These are phyloP conservation scores for Blechomonas ayalai DNA, from an alignment of 208 protist species.

Conservation along the genomic window DNA sequence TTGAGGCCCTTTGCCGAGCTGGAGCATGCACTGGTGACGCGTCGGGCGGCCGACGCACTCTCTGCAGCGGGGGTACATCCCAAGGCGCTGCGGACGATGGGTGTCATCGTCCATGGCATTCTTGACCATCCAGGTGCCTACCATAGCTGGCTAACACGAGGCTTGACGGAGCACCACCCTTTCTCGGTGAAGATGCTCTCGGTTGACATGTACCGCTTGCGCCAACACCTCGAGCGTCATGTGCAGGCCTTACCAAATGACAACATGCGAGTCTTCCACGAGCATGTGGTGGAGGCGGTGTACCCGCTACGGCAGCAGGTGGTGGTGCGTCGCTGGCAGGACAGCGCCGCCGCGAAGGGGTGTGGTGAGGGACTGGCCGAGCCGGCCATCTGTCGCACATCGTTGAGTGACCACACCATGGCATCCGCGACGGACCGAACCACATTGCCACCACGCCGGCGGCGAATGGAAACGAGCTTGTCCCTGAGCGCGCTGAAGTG, in stretches of 20 bases:
- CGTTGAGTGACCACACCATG: not conserved
- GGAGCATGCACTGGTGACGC: slow-evolving; percentile 72
- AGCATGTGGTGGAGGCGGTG: slow-evolving; percentile 74
- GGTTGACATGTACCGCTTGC: slow-evolving; percentile 54
- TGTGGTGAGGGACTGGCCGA: slow-evolving; percentile 1
- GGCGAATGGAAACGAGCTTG: slow-evolving; percentile 49
- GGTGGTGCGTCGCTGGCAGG: slow-evolving; percentile 43
- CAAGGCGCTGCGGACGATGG: slow-evolving; percentile 24
- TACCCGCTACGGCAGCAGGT: slow-evolving; percentile 74
- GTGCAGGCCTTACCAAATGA: slow-evolving; percentile 22
- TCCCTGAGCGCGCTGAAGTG: slow-evolving; percentile 64
- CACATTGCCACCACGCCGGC: not conserved
- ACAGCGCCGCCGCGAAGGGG: slow-evolving; percentile 17
- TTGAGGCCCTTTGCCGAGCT: slow-evolving; percentile 44
- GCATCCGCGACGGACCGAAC: slow-evolving; percentile 6
- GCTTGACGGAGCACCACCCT: slow-evolving; percentile 72
- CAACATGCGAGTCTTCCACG: slow-evolving; percentile 71
- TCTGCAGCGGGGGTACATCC: slow-evolving; percentile 62
- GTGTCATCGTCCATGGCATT: slow-evolving; percentile 64
- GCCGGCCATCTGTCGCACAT: not conserved
- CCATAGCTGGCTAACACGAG: slow-evolving; percentile 75
- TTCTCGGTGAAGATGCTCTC: slow-evolving; percentile 83
- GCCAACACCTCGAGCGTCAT: slow-evolving; percentile 53
- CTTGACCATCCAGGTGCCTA: slow-evolving; percentile 82
- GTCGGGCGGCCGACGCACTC: slow-evolving; percentile 64